These are phyloP conservation scores for Cercophora samala DNA, from an alignment of 495 filamentous ascomycete genomes.

Conservation along the genomic window DNA sequence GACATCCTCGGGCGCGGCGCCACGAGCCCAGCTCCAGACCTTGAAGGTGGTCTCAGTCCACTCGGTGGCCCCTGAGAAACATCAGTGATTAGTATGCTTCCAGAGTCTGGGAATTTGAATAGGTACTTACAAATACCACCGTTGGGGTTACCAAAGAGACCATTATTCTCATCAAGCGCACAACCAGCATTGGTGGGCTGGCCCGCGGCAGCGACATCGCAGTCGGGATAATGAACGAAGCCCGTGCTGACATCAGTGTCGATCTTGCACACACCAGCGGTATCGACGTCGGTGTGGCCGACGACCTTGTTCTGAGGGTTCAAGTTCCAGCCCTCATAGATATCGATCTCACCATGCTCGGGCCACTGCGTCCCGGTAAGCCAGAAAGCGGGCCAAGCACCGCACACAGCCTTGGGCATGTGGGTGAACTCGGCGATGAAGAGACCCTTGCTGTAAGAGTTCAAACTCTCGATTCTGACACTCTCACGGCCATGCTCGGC, in stretches of 20 bases:
- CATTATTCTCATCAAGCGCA: slow-evolving; percentile 44
- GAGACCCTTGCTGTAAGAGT: slow-evolving; percentile 62
- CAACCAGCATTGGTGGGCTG: slow-evolving; percentile 39
- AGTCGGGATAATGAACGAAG: slow-evolving; percentile 49
- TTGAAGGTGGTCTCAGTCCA: slow-evolving; percentile 63
- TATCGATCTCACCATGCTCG: slow-evolving; percentile 76
- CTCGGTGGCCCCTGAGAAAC: slow-evolving; percentile 57
- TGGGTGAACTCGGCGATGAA: slow-evolving; percentile 69
- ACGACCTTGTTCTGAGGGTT: slow-evolving; percentile 63
- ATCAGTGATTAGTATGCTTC: slow-evolving; percentile 7
- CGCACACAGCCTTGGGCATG: slow-evolving; percentile 65
- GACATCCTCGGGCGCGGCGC: slow-evolving; percentile 41
- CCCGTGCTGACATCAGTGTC: slow-evolving; percentile 46
- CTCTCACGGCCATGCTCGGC: slow-evolving; percentile 55
- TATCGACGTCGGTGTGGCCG: slow-evolving; percentile 63
- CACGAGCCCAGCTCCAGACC: slow-evolving; percentile 69
- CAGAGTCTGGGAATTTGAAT: neutral
- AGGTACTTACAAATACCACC: slow-evolving; percentile 57
- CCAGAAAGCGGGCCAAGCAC: slow-evolving; percentile 63
- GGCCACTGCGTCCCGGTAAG: slow-evolving; percentile 76
- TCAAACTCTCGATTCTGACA: slow-evolving; percentile 65
- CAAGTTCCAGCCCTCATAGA: slow-evolving; percentile 79
- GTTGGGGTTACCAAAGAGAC: slow-evolving; percentile 54
- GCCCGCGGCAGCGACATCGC: slow-evolving; percentile 43
- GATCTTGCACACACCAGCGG: slow-evolving; percentile 58